Conservation (phyloP, 768 basidiomycete genomes). For the Coprinopsis cinerea region DNA sequence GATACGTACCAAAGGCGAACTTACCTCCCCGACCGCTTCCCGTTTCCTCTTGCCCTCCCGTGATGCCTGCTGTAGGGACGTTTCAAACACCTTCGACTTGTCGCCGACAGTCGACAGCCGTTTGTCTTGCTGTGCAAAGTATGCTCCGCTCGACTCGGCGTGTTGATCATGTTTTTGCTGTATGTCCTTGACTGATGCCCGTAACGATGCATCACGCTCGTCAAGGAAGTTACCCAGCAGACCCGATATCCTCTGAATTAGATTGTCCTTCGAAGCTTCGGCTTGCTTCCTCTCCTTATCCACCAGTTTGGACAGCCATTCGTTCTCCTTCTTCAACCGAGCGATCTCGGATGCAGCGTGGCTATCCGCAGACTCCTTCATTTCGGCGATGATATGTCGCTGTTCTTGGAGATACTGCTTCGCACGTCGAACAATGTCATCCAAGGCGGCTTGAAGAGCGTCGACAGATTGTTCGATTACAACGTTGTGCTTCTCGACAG, state of each 20-base stretch:
- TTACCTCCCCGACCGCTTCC: constrained; percentile 13
- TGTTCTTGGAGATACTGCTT: constrained; percentile 52
- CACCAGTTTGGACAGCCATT: constrained; percentile 51
- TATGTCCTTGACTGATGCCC: constrained; percentile 48
- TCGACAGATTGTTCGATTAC: constrained; percentile 55
- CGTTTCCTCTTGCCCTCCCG: constrained; percentile 12
- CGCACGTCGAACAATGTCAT: constrained; percentile 53
- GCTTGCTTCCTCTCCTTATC: constrained; percentile 62
- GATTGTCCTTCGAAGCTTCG: constrained; percentile 61
- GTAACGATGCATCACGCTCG: constrained; percentile 61
- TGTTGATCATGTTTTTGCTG: constrained; percentile 46
- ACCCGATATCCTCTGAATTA: constrained; percentile 69
- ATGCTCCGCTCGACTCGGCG: constrained; percentile 42
- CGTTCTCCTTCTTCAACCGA: constrained; percentile 68
- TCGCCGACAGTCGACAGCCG: constrained; percentile 39
- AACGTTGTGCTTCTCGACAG: constrained; percentile 39
- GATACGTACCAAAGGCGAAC: neutral
- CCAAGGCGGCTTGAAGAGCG: constrained; percentile 53
- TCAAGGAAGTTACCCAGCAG: constrained; percentile 67
- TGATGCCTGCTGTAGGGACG: constrained; percentile 5
- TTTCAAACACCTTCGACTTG: constrained; percentile 14
- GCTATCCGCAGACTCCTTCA: constrained; percentile 42
- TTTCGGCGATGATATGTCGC: constrained; percentile 41
- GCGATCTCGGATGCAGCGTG: constrained; percentile 45
- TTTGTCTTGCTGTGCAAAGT: constrained; percentile 43